phyloP scores from a whole-genome alignment of 1,284 basidiomycete species.

The Marasmius oreades region DNA sequence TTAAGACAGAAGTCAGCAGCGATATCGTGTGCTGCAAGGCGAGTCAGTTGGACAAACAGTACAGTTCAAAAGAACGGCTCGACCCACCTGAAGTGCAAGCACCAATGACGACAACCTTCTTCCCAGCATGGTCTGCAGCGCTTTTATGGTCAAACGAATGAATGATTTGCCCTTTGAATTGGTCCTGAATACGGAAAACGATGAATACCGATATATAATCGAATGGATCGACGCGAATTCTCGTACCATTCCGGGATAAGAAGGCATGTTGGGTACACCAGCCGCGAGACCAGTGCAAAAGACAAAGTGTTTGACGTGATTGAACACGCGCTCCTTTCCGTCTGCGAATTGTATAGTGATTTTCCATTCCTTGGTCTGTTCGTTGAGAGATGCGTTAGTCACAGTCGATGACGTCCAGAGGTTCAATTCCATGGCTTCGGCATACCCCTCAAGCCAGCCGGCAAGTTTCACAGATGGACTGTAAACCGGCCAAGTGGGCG shows the following conservation, averaged over 20 bases:
- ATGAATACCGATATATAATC: neutral
- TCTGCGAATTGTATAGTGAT: constrained; percentile 39
- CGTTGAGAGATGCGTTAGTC: constrained; percentile 28
- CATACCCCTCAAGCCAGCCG: constrained; percentile 48
- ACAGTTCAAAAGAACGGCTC: no score
- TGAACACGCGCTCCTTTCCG: constrained; percentile 22
- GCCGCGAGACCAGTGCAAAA: constrained; percentile 42
- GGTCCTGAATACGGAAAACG: constrained; percentile 25
- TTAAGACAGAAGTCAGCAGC: constrained; percentile 10
- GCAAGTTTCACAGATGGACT: constrained; percentile 28
- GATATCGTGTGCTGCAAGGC: constrained; percentile 10
- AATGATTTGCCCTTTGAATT: constrained; percentile 11
- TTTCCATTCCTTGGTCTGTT: constrained; percentile 32
- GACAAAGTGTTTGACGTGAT: constrained; percentile 32
- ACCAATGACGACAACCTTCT: constrained; percentile 46
- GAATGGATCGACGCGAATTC: no score
- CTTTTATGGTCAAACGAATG: constrained; percentile 11
- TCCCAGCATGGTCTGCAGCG: constrained; percentile 11
- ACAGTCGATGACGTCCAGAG: constrained; percentile 39
- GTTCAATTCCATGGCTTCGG: constrained; percentile 40
- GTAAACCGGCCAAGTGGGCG: constrained; percentile 14
- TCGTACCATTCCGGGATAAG: constrained; percentile 30
- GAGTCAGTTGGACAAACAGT: no score
- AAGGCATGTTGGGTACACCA: constrained; percentile 32
- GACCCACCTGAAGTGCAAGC: constrained; percentile 56